phyloP scores from a whole-genome alignment of 768 basidiomycete genomes.

The Lentinula aciculospora region DNA sequence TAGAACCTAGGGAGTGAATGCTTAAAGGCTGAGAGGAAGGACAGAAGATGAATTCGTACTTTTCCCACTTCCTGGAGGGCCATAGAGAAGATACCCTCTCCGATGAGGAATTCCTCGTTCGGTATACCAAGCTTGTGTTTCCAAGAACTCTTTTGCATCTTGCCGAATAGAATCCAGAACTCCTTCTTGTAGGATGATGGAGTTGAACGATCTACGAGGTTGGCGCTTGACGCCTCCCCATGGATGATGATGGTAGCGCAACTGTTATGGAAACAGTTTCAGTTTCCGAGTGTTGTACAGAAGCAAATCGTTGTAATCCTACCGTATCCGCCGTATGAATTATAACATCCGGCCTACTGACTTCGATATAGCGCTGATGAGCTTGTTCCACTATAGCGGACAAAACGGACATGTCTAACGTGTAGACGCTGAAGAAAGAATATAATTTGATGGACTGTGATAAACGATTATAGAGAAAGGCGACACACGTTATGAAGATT shows the following conservation, averaged over 20 bases:
- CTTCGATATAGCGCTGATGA: conserved; percentile 31
- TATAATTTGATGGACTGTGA: no score
- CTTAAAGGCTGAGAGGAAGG: conserved; percentile 24
- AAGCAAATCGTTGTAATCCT: conserved; percentile 8
- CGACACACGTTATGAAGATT: conserved; percentile 26
- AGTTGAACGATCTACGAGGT: conserved; percentile 42
- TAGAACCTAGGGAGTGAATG: conserved; percentile 38
- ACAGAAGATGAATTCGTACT: conserved; percentile 28
- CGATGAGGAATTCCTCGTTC: conserved; percentile 54
- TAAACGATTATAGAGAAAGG: background rate
- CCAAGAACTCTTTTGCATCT: conserved; percentile 49
- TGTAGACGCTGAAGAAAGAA: conserved; percentile 33
- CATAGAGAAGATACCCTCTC: conserved; percentile 51
- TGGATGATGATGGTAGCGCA: conserved; percentile 8
- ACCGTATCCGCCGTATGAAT: conserved; percentile 31
- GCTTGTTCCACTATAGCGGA: conserved; percentile 38
- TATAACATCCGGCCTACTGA: conserved; percentile 34
- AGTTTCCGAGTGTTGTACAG: background rate
- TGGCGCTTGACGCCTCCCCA: conserved; percentile 20
- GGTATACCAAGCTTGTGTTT: conserved; percentile 51
- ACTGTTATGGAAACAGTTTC: conserved; percentile 11
- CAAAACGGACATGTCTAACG: conserved; percentile 33
- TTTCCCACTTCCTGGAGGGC: conserved; percentile 60
- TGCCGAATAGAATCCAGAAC: conserved; percentile 39
- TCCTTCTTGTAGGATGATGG: conserved; percentile 46